These are phyloP conservation scores for Trypanosomatidae sp. DNA, from an alignment of 208 protist species.

Conservation along the genomic window DNA sequence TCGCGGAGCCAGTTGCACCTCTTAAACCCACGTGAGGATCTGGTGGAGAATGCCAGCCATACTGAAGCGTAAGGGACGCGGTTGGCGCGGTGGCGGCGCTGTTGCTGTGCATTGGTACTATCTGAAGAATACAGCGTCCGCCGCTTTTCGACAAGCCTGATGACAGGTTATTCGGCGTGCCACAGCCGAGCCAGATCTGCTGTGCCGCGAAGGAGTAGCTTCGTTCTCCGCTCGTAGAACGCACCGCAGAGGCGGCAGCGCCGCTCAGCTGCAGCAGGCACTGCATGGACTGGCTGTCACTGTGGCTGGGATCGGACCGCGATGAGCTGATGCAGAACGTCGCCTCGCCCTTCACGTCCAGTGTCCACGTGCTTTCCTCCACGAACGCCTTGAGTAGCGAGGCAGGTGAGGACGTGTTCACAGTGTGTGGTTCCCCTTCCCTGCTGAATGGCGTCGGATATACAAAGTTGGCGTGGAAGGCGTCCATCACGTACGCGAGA, in stretches of 20 bases:
- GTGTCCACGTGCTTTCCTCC: conserved; percentile 13
- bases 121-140: neutral
- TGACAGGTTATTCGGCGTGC: neutral
- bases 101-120: neutral
- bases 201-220: neutral
- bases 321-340: neutral
- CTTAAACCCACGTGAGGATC: neutral
- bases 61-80: conserved; percentile 3
- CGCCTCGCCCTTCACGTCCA: conserved; percentile 7
- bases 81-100: neutral
- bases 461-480: conserved; percentile 21
- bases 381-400: conserved; percentile 9
- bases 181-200: conserved; percentile 1
- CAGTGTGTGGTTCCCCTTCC: neutral
- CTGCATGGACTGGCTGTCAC: neutral
- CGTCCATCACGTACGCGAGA: conserved; percentile 9
- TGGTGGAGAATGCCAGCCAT: conserved; percentile 11
- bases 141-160: neutral
- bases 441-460: neutral
- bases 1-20: neutral
- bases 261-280: conserved; percentile 4
- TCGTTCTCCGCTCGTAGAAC: neutral
- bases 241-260: neutral
- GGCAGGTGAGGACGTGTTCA: conserved; percentile 8
- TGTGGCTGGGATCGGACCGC: neutral